Base-by-base conservation (phyloP, 1,139 yeast species). In the Debaryomyces coudertii region DNA sequence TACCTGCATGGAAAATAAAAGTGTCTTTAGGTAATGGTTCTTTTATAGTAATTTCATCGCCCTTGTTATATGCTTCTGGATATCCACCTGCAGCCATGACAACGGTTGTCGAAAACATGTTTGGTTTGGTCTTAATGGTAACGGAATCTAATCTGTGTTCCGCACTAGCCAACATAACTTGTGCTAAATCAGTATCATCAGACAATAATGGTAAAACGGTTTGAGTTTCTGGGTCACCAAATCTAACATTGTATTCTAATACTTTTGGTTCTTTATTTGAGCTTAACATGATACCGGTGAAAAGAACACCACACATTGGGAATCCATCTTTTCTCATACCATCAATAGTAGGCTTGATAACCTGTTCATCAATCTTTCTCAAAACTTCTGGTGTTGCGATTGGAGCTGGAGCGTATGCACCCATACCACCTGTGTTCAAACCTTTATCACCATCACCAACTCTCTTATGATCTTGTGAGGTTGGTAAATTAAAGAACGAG, bases 211-310 rank as follows among this genome's bases (percentile, higher is more conserved):
- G 97, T 61, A 95, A 76, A 28, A 93, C 96, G 4, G 97, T 88
- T 73, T 95, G 99, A 35, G 98, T 93, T 72, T 95, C 99, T 55
- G 99, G 99, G 67, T 95, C 99, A 51, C 99, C 99, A 58, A 95
- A 95, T 70, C 99, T 83, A 45, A 93, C 97, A 58, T 95, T 95
- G 71, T 95, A 95, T 70, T 95, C 99, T 61, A 95, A 79, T 8
- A 92, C 97, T 72, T 90, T 89, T 56, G 99, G 98, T 55, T 71
- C 80, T 42, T 96, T 96, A 38, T 71, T 59, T 28, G 84, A 82
- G 12, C 95, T 82, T 55, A 95, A 78, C 87, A 95, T 95, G 56
- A 95, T 82, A 52, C 99, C 99, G n/a, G 97, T 93, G 73, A 95
- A 95, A 44, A 95, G 77, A 53, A 95, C 83, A 57, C 99, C 99